phyloP scores from a whole-genome alignment of 2,329 filamentous ascomycete species.

The Aaosphaeria arxii region DNA sequence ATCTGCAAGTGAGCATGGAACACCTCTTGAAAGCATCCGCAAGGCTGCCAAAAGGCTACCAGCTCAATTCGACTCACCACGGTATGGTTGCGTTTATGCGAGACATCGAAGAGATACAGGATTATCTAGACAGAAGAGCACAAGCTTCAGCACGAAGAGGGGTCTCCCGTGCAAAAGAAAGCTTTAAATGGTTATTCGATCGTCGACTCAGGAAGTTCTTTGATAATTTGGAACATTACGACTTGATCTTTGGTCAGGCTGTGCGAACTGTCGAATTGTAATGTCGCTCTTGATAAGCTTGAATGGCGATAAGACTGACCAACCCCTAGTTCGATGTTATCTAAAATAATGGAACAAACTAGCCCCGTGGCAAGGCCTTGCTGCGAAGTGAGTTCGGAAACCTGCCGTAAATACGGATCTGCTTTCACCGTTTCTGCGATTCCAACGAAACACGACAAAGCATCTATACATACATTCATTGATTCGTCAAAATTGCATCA shows the following conservation, averaged over 20 bases:
- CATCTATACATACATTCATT: neutral
- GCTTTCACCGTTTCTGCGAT: neutral
- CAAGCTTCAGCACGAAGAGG: neutral
- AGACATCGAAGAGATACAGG: neutral
- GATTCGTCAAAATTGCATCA: neutral
- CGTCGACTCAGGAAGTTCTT: constrained; percentile 7
- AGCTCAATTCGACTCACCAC: neutral
- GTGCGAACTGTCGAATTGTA: neutral
- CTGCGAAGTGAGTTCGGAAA: too few species aligned
- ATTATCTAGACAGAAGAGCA: neutral
- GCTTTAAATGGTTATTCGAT: constrained; percentile 6
- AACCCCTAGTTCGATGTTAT: too few species aligned
- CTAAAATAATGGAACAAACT: too few species aligned
- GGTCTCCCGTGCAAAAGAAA: neutral
- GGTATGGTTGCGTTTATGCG: neutral
- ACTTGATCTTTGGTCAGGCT: constrained; percentile 4
- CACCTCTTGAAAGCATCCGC: constrained; percentile 1
- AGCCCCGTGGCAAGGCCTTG: too few species aligned
- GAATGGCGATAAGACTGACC: too few species aligned
- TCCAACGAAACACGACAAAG: neutral
- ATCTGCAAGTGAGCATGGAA: constrained; percentile 3
- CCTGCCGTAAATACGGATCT: too few species aligned
- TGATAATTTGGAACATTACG: constrained; percentile 6
- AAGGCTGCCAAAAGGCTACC: constrained; percentile 1
- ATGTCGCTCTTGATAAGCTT: too few species aligned